Conservation (phyloP, 345 rosid species). For the Pugionium cornutum region DNA sequence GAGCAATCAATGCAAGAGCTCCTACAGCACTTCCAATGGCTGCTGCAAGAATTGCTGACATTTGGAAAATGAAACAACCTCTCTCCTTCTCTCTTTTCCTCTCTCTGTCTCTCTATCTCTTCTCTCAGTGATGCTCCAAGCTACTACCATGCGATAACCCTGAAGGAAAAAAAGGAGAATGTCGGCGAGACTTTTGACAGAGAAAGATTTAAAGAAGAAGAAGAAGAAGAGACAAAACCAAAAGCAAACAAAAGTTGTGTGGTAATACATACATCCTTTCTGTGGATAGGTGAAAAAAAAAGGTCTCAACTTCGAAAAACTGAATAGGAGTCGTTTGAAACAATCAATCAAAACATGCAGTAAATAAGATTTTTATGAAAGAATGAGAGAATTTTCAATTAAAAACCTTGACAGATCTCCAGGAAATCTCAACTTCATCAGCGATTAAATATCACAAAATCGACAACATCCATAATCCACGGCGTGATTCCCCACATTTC, state of each 20-base stretch:
- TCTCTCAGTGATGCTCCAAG: constrained; percentile 49
- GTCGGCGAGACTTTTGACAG: constrained; percentile 39
- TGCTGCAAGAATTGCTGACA: constrained; percentile 86
- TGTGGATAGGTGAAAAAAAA: too few relatives aligned
- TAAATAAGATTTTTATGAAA: constrained; percentile 12
- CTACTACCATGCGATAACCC: constrained; percentile 38
- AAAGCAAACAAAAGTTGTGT: constrained; percentile 37
- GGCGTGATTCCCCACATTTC: too few relatives aligned
- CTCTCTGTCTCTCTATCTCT: constrained; percentile 5
- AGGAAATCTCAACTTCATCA: constrained; percentile 59
- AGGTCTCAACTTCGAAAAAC: constrained; percentile 34
- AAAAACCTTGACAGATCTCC: constrained; percentile 44
- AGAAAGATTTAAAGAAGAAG: constrained; percentile 35
- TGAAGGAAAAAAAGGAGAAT: constrained; percentile 25
- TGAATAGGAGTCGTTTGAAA: constrained; percentile 24
- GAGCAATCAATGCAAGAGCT: constrained; percentile 76
- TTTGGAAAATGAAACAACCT: constrained; percentile 51
- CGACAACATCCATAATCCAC: constrained; percentile 33
- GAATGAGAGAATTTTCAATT: neutral
- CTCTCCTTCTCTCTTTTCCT: neutral
- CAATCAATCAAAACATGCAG: constrained; percentile 37
- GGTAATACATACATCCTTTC: too few relatives aligned
- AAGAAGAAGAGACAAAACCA: constrained; percentile 49
- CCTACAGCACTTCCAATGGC: constrained; percentile 94
- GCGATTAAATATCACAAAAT: constrained; percentile 40